These are phyloP conservation scores for Dipodascopsis tothii DNA, from an alignment of 805 yeast species.

Conservation along the genomic window DNA sequence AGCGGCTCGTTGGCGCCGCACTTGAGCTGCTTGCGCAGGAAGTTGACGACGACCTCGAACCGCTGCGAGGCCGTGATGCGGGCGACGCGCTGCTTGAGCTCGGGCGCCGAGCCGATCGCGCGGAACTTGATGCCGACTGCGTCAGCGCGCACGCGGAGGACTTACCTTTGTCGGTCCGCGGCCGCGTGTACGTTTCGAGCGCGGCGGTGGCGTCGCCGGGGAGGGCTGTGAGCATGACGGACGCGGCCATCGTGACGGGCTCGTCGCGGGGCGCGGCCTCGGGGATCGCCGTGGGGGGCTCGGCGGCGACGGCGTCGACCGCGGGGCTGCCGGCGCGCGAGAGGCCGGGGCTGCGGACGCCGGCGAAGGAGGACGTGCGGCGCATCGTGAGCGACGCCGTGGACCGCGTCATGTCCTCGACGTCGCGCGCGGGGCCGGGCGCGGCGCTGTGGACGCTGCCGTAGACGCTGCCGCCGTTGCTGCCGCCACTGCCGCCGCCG, in stretches of 20 bases:
- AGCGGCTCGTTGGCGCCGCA: slow-evolving; percentile 28
- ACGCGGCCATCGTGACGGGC: slow-evolving; percentile 29
- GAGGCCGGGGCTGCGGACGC: too few relatives aligned
- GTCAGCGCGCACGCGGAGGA: neutral
- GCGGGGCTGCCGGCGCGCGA: too few relatives aligned
- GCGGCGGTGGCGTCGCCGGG: slow-evolving; percentile 29
- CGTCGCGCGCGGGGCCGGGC: too few relatives aligned
- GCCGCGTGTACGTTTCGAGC: slow-evolving; percentile 25
- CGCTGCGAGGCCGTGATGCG: slow-evolving; percentile 40
- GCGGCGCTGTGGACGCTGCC: too few relatives aligned
- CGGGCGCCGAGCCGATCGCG: slow-evolving; percentile 49
- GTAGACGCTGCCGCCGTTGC: too few relatives aligned
- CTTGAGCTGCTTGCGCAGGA: slow-evolving; percentile 36
- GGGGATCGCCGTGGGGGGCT: too few relatives aligned
- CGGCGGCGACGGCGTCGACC: too few relatives aligned
- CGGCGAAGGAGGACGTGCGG: too few relatives aligned
- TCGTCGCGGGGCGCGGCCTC: slow-evolving; percentile 28
- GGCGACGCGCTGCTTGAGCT: slow-evolving; percentile 41
- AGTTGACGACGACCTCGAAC: slow-evolving; percentile 41
- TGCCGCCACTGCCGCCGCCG: too few relatives aligned
- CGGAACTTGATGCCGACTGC: slow-evolving; percentile 42
- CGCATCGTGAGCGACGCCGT: too few relatives aligned
- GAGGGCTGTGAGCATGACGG: slow-evolving; percentile 28
- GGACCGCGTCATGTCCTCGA: too few relatives aligned
- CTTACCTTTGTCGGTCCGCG: slow-evolving; percentile 22